phyloP scores from a whole-genome alignment of 148 eudicot species.

The Tetragonia tetragonoides region DNA sequence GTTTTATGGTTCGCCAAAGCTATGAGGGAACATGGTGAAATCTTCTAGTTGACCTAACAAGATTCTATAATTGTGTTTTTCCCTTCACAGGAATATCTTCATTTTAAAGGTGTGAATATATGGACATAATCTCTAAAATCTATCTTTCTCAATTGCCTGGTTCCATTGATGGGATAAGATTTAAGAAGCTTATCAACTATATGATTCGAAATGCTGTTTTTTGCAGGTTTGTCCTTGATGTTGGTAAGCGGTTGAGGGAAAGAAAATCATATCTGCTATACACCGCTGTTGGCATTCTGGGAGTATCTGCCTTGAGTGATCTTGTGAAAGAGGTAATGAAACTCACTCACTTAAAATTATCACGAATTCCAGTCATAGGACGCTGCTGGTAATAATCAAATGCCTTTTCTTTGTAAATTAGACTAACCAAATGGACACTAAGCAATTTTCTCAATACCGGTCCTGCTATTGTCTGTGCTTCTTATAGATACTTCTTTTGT shows the following conservation, averaged over 20 bases:
- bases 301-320: constrained; percentile 75
- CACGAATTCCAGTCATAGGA: background rate
- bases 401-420: background rate
- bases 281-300: constrained; percentile 84
- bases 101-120: background rate
- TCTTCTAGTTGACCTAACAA: background rate
- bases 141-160: background rate
- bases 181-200: background rate
- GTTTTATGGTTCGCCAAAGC: background rate
- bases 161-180: background rate
- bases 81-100: background rate
- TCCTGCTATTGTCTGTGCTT: background rate
- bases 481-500: background rate
- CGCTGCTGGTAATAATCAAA: background rate
- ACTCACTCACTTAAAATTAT: background rate
- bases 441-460: background rate
- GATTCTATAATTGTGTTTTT: background rate
- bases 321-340: constrained; percentile 76
- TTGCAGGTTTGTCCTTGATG: constrained; percentile 71
- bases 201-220: constrained; percentile 2
- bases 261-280: constrained; percentile 72
- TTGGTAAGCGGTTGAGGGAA: constrained; percentile 77
- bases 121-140: background rate
- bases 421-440: background rate
- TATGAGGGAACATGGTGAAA: background rate